A percentile compares a stretch with the other conserved stretches of the same genome.
phyloP scores from a whole-genome alignment of 768 basidiomycete species.

The Phylloporus rhodoxanthus region DNA sequence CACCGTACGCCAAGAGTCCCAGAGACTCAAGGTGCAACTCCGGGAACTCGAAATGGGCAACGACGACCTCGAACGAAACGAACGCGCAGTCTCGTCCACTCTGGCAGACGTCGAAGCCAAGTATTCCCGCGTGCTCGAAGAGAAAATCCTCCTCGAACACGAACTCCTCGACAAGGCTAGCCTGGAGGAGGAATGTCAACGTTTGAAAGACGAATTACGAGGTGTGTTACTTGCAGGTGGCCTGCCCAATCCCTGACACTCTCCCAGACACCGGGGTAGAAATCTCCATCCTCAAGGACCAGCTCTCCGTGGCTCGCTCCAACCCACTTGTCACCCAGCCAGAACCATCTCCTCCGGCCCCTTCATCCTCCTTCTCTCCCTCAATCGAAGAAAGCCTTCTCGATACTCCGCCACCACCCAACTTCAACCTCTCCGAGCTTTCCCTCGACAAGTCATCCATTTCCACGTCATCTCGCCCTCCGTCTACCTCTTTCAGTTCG shows the following conservation, averaged over 20 bases:
- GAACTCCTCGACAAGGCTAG: constrained; percentile 88
- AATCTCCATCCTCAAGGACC: constrained; percentile 75
- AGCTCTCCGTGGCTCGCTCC: constrained; percentile 42
- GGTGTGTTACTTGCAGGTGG: constrained; percentile 49
- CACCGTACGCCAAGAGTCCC: constrained; percentile 67
- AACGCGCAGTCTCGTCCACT: constrained; percentile 79
- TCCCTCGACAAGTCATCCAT: constrained; percentile 39
- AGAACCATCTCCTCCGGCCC: constrained; percentile 23
- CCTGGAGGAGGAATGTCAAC: constrained; percentile 85
- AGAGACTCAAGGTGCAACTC: constrained; percentile 63
- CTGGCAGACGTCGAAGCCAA: constrained; percentile 81
- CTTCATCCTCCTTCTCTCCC: constrained; percentile 32
- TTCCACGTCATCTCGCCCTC: constrained; percentile 30
- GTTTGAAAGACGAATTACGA: constrained; percentile 88
- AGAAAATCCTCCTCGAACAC: constrained; percentile 95
- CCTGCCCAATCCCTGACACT: constrained; percentile 12
- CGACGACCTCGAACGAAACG: constrained; percentile 93
- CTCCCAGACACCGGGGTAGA: constrained; percentile 76
- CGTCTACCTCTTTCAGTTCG: constrained; percentile 28
- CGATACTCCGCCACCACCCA: constrained; percentile 51
- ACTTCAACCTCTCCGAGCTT: constrained; percentile 56
- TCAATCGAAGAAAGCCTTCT: constrained; percentile 52
- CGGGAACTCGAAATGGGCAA: constrained; percentile 96
- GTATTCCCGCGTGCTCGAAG: constrained; percentile 87
- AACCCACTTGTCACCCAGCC: constrained; percentile 26